Percentiles rank a stretch among this genome's conserved stretches.
These are phyloP conservation scores for Sechiopsis laciniata DNA, from an alignment of 306 rosid genomes.

Conservation along the genomic window DNA sequence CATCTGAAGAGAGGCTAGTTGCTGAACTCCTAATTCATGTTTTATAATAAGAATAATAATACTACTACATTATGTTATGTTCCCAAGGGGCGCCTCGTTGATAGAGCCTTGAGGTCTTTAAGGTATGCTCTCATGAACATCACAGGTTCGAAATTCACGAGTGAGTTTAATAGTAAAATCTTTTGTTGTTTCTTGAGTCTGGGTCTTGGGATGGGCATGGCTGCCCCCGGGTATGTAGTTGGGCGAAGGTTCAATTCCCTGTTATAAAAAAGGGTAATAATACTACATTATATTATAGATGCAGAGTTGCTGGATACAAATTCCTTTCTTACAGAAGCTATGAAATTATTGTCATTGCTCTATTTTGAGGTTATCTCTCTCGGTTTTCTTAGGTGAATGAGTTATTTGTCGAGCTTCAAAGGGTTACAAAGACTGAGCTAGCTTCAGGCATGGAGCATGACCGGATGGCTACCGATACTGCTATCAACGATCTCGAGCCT, in stretches of 20 bases:
- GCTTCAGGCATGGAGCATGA: constrained; percentile 30
- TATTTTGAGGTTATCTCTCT: constrained; percentile 1
- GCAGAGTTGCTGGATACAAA: constrained; percentile 3
- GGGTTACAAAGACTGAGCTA: constrained; percentile 25
- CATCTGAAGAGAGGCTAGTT: neutral
- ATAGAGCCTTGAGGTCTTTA: too few species aligned
- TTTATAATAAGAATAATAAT: neutral
- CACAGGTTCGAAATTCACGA: too few species aligned
- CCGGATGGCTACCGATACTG: constrained; percentile 26
- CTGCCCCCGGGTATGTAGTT: too few species aligned
- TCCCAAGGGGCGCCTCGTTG: too few species aligned
- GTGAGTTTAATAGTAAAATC: too few species aligned
- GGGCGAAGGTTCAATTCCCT: too few species aligned
- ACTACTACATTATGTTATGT: neutral
- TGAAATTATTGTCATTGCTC: too few species aligned
- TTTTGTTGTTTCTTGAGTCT: too few species aligned
- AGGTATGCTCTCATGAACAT: too few species aligned
- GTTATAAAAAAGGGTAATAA: neutral
- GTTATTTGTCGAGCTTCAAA: constrained; percentile 44
- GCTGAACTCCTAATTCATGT: neutral
- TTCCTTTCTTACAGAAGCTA: neutral
- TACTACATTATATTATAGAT: neutral
- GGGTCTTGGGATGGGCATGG: too few species aligned
- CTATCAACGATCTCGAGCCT: constrained; percentile 22
- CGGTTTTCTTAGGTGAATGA: constrained; percentile 45